These are phyloP conservation scores for Drosera capensis DNA, from an alignment of 148 eudicot genomes.

Conservation along the genomic window DNA sequence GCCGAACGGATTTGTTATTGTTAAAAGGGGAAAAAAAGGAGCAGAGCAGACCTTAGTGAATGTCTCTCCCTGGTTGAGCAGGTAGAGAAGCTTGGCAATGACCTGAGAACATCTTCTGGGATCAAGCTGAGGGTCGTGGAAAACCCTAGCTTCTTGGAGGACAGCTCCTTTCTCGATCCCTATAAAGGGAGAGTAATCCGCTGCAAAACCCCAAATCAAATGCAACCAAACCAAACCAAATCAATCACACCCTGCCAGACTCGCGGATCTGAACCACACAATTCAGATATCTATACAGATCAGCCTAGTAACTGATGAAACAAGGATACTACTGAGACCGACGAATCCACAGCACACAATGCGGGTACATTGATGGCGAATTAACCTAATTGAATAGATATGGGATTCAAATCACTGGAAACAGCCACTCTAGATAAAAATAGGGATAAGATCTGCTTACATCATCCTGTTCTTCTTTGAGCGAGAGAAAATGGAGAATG, in stretches of 20 bases:
- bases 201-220: constrained; percentile 28
- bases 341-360: too few species aligned
- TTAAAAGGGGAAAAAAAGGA: too few species aligned
- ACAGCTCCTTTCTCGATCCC: constrained; percentile 96
- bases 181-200: constrained; percentile 73
- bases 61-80: constrained; percentile 73
- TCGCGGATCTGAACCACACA: constrained; percentile 10
- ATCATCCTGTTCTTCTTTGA: neutral
- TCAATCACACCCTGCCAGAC: constrained; percentile 1
- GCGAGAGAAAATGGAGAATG: neutral
- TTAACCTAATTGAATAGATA: too few species aligned
- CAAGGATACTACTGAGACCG: too few species aligned
- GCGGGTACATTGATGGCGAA: too few species aligned
- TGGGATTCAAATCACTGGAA: too few species aligned
- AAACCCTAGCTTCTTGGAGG: constrained; percentile 93
- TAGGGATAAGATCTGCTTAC: too few species aligned
- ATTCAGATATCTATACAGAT: too few species aligned
- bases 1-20: too few species aligned
- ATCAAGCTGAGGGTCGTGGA: constrained; percentile 88
- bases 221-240: constrained; percentile 2
- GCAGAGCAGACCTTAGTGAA: constrained; percentile 72
- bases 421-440: too few species aligned
- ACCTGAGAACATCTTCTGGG: constrained; percentile 93
- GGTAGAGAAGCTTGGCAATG: constrained; percentile 75
- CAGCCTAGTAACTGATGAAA: too few species aligned